These are phyloP conservation scores for Plasmodium gallinaceum DNA, from an alignment of 169 alveolate genomes.

Conservation along the genomic window DNA sequence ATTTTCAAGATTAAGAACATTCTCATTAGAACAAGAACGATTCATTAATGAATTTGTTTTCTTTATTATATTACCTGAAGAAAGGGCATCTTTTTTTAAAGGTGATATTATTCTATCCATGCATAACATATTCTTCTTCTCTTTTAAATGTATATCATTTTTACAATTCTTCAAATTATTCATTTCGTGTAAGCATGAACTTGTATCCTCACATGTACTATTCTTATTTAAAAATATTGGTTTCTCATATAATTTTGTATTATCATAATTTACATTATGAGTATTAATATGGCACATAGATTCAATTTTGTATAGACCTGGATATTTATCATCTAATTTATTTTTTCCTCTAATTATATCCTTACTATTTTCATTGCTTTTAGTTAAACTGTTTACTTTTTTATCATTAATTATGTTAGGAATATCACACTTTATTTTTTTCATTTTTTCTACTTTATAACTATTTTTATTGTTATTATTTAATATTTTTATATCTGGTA, in stretches of 20 bases:
- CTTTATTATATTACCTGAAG: conserved; percentile 18
- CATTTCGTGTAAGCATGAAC: background rate
- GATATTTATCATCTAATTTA: no score
- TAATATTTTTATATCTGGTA: background rate
- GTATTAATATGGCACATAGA: background rate
- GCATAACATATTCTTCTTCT: background rate
- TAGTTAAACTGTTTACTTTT: background rate
- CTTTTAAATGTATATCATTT: conserved; percentile 27
- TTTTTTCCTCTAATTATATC: background rate
- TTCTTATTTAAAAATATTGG: background rate
- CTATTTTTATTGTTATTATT: conserved; percentile 33
- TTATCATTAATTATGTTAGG: background rate
- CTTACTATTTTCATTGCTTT: background rate
- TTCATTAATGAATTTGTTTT: background rate
- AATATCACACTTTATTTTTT: conserved; percentile 1
- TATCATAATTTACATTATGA: background rate
- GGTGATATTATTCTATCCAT: conserved; percentile 14
- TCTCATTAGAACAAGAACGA: no score
- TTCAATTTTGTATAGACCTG: no score
- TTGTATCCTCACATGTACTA: conserved; percentile 16
- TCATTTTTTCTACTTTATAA: conserved; percentile 21
- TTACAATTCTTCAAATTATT: background rate
- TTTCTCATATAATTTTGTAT: conserved; percentile 9
- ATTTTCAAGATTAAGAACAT: no score
- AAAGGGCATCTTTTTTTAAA: background rate